Conservation (phyloP, 2,329 filamentous ascomycete species). For the Xylariaceae sp. region DNA sequence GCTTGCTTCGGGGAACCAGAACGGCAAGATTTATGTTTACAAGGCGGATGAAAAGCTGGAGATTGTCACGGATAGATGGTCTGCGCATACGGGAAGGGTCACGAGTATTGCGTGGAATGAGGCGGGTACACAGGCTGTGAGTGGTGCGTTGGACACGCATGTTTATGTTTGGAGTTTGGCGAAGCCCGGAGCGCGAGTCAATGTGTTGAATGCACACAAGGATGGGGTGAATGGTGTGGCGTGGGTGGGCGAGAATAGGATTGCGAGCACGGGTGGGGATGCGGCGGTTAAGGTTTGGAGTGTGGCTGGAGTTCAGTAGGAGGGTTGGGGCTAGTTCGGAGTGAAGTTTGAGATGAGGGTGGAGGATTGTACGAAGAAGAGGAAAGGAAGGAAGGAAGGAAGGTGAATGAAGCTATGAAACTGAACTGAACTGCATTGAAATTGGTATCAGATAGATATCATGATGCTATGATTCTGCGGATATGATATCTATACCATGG, state of each 20-base stretch:
- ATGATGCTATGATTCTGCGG: too few species aligned
- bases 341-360: too few species aligned
- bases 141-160: slow-evolving; percentile 84
- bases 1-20: slow-evolving; percentile 75
- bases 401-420: background rate
- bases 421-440: background rate
- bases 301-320: slow-evolving; percentile 50
- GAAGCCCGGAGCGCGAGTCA: slow-evolving; percentile 78
- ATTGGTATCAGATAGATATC: too few species aligned
- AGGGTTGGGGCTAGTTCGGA: background rate
- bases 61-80: slow-evolving; percentile 70
- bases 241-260: slow-evolving; percentile 64
- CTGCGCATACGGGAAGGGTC: slow-evolving; percentile 54
- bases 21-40: slow-evolving; percentile 85
- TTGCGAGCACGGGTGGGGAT: slow-evolving; percentile 80
- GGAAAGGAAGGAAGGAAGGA: background rate
- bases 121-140: slow-evolving; percentile 70
- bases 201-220: slow-evolving; percentile 85
- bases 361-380: too few species aligned
- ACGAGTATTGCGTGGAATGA: slow-evolving; percentile 68
- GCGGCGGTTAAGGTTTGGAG: slow-evolving; percentile 88
- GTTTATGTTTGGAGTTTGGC: slow-evolving; percentile 85
- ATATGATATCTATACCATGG: too few species aligned
- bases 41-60: slow-evolving; percentile 48
- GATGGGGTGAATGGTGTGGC: slow-evolving; percentile 86